A percentile compares a stretch with the other conserved stretches of the same genome.
These are phyloP conservation scores for Platismatia glauca DNA, from an alignment of 495 filamentous ascomycete genomes.

Conservation along the genomic window DNA sequence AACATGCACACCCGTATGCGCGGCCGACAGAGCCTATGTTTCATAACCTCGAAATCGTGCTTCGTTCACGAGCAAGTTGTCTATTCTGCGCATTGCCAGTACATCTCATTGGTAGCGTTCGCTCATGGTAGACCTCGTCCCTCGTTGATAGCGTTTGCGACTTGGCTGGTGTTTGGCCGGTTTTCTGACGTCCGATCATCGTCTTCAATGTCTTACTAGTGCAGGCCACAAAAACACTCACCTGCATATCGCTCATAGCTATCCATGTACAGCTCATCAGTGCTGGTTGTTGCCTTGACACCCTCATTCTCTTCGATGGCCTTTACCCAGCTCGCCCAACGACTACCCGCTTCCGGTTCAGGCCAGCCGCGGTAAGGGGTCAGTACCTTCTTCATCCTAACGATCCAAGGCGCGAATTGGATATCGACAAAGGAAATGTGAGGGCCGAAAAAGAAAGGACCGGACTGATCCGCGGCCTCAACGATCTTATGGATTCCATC, in stretches of 20 bases:
- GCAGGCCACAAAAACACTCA: slow-evolving; percentile 31
- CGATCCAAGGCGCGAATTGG: slow-evolving; percentile 79
- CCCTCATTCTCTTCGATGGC: slow-evolving; percentile 69
- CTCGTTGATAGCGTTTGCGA: slow-evolving; percentile 51
- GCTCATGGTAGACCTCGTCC: slow-evolving; percentile 43
- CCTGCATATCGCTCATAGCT: slow-evolving; percentile 59
- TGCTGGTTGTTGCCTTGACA: slow-evolving; percentile 69
- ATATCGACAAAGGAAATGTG: slow-evolving; percentile 73
- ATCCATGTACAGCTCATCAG: slow-evolving; percentile 63
- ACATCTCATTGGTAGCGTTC: background rate
- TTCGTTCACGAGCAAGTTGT: background rate
- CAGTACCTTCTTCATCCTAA: slow-evolving; percentile 65
- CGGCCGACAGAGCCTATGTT: background rate
- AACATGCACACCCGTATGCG: background rate
- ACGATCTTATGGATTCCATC: slow-evolving; percentile 65
- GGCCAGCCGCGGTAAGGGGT: slow-evolving; percentile 76
- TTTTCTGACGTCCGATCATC: slow-evolving; percentile 38
- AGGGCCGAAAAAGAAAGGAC: slow-evolving; percentile 75
- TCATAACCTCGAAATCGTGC: background rate
- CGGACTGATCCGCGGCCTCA: slow-evolving; percentile 55
- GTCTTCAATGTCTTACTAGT: slow-evolving; percentile 2
- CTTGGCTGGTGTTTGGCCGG: slow-evolving; percentile 49
- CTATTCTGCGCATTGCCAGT: background rate
- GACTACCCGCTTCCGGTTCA: slow-evolving; percentile 56
- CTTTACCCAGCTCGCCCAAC: slow-evolving; percentile 72